phyloP scores from a whole-genome alignment of 2,329 filamentous ascomycete species.

The Boeremia lycopersici region DNA sequence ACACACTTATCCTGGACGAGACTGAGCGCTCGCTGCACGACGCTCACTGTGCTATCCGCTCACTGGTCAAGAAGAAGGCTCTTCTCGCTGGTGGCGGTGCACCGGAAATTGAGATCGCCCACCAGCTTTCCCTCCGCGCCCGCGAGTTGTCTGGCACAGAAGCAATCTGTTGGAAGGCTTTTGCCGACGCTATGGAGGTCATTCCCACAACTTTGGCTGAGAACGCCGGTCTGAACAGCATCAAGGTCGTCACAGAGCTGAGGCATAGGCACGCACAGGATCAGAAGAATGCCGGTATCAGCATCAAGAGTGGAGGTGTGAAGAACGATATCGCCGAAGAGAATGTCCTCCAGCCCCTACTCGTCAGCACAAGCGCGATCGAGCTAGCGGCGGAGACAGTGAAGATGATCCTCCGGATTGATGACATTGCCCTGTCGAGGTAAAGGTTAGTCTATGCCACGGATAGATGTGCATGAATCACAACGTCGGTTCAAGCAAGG shows the following conservation, averaged over 20 bases:
- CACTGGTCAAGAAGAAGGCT: constrained; percentile 99
- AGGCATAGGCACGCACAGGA: constrained; percentile 93
- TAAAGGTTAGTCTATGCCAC: constrained; percentile 24
- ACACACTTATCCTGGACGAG: constrained; percentile 92
- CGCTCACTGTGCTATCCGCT: constrained; percentile 95
- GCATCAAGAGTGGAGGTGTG: constrained; percentile 96
- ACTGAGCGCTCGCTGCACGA: constrained; percentile 97
- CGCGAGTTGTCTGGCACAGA: constrained; percentile 88
- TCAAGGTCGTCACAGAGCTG: constrained; percentile 97
- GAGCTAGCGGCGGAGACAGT: constrained; percentile 97
- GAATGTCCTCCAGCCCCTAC: constrained; percentile 92
- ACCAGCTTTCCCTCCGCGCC: constrained; percentile 80
- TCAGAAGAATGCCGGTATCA: constrained; percentile 94
- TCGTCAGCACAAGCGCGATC: constrained; percentile 97
- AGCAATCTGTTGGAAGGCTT: constrained; percentile 98
- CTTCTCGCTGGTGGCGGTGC: constrained; percentile 96
- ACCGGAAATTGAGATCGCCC: constrained; percentile 94
- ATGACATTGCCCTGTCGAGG: constrained; percentile 64
- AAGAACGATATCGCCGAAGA: constrained; percentile 97
- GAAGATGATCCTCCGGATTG: constrained; percentile 84
- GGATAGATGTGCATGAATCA: constrained; percentile 4
- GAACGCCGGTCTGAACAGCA: constrained; percentile 96
- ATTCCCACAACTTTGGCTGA: constrained; percentile 96
- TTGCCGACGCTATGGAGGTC: constrained; percentile 96
- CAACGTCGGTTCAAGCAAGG: constrained; percentile 6